phyloP scores from a whole-genome alignment of 2,329 filamentous ascomycete species.

The Sporothrix variecibatus region DNA sequence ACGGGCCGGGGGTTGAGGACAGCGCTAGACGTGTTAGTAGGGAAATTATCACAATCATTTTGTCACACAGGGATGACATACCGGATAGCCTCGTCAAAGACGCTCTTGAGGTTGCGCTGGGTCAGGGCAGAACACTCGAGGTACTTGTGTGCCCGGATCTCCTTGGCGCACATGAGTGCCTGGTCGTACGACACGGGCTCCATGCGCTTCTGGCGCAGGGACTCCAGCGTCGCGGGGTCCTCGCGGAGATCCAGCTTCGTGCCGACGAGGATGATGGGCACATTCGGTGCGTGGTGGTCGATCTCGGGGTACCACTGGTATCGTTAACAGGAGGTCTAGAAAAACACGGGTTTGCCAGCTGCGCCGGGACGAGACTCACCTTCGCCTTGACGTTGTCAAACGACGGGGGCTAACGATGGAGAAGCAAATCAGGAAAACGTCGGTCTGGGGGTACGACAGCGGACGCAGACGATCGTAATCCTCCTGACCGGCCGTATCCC shows the following conservation, averaged over 20 bases:
- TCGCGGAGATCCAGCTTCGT: conserved; percentile 96
- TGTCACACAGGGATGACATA: conserved; percentile 49
- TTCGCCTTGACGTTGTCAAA: conserved; percentile 99
- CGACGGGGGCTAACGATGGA: conserved; percentile 97
- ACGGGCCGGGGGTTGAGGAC: conserved; percentile 69
- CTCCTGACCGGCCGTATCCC: conserved; percentile 98
- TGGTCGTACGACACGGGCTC: conserved; percentile 95
- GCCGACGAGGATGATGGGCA: conserved; percentile 94
- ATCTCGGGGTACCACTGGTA: conserved; percentile 94
- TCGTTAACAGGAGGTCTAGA: conserved; percentile 18
- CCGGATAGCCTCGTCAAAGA: conserved; percentile 98
- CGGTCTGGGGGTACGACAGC: conserved; percentile 96
- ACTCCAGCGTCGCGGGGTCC: conserved; percentile 78
- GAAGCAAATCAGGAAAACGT: conserved; percentile 98
- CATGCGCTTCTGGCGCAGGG: conserved; percentile 89
- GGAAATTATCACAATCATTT: too few relatives aligned
- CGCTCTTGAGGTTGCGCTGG: conserved; percentile 95
- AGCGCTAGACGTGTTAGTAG: conserved; percentile 50
- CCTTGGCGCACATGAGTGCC: conserved; percentile 83
- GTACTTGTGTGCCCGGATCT: conserved; percentile 96
- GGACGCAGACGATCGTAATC: conserved; percentile 95
- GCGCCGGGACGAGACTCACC: conserved; percentile 52
- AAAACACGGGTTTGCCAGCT: too few relatives aligned
- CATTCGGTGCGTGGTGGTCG: conserved; percentile 91
- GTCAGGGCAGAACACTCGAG: conserved; percentile 96